phyloP scores from a whole-genome alignment of 1,284 basidiomycete species.

The Heterobasidion occidentale region DNA sequence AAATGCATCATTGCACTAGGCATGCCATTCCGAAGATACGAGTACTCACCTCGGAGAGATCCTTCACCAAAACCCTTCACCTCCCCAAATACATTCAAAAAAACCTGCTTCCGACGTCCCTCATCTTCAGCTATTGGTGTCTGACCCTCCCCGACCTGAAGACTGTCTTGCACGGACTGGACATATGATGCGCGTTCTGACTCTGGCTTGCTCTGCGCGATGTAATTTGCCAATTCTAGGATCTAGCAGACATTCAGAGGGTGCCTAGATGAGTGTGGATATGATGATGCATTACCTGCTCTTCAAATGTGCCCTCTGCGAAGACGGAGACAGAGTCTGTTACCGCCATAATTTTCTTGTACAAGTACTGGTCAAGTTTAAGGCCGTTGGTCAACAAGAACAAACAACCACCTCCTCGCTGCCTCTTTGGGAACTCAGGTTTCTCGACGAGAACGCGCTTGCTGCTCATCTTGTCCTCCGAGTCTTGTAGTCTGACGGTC shows the following conservation, averaged over 20 bases:
- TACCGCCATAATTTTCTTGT: constrained; percentile 24
- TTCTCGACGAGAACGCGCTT: too few relatives aligned
- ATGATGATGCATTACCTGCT: constrained; percentile 48
- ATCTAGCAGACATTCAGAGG: constrained; percentile 37
- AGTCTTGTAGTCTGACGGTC: too few relatives aligned
- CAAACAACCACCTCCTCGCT: not conserved
- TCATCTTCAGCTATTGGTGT: constrained; percentile 38
- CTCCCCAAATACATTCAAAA: constrained; percentile 51
- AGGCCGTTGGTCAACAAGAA: constrained; percentile 1
- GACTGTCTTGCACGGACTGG: constrained; percentile 57
- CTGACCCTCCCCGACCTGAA: constrained; percentile 46
- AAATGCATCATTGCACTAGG: not conserved
- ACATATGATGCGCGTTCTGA: constrained; percentile 58
- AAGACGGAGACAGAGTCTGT: constrained; percentile 81
- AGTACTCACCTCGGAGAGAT: constrained; percentile 56
- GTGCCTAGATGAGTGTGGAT: too few relatives aligned
- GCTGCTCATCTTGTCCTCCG: too few relatives aligned
- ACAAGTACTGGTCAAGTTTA: not conserved
- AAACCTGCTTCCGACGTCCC: constrained; percentile 40
- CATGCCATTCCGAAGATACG: not conserved
- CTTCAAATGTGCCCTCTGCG: constrained; percentile 82
- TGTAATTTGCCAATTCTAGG: constrained; percentile 73
- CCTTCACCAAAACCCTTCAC: constrained; percentile 69
- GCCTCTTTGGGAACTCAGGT: too few relatives aligned
- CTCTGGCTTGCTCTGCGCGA: constrained; percentile 61